Evolutionary conservation across 2,329 filamentous ascomycete species (phyloP), one percentile per base, ranked within the genome.

Genomic region (Trichothecium roseum): DNA sequence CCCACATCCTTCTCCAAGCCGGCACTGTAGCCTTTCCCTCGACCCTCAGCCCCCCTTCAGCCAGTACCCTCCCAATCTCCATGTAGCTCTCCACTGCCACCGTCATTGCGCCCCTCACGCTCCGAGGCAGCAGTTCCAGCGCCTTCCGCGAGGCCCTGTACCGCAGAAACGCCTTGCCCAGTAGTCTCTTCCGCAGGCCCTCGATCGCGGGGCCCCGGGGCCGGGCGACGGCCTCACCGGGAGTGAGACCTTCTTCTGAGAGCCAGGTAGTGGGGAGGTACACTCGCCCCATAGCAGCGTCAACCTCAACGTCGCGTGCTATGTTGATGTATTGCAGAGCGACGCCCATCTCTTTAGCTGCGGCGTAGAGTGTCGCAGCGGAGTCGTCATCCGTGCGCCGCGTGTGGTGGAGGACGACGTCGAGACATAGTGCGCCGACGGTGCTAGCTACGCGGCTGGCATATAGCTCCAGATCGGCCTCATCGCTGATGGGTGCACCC

Each of bases 271-370:
- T 61, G 0, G 82, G 82, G 4, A 86, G 56, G 49, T 87, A 87
- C 6, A 84, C 79, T 6, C 82, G 69, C 2, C 66, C 66, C 26
- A 82, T 73, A 12, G 60, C 56, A 1, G 81, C 78, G 45, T 86
- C 82, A 3, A 75, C 73, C 4, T 60, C 54, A n/a, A 86, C 76
- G 47, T 87, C 82, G 16, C 82, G 74, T 3, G 80, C 77, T 41
- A 87, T 84, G 48, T 86, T 87, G 46, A 84, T 73, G 45, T 81
- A 84, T 48, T 87, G 81, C n/a, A 86, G 59, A 2, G 81, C 81
- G 24, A 81, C 68, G 0, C 82, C 82, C 81, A 85, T 85, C 18
- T 66, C 62, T 15, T 66, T 63, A 1, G 78, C 78, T 1, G 77
- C 70, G 13, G 59, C 48, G 12, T 78, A 59, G 5, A 83, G 62